phyloP scores from a whole-genome alignment of 176 grass and related monocot species.

The Guadua angustifolia region DNA sequence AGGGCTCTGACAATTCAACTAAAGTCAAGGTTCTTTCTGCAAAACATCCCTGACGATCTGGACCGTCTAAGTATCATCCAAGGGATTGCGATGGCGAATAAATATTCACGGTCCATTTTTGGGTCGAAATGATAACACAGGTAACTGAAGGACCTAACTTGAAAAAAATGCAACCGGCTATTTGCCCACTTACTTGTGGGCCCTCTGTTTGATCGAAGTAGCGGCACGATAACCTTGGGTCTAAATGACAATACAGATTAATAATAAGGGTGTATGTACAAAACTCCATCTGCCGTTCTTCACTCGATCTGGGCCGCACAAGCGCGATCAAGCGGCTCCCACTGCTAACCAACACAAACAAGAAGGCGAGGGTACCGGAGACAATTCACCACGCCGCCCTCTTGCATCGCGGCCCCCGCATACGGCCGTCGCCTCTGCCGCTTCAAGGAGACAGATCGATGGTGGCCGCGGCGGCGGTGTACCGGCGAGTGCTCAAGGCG shows the following conservation, averaged over 20 bases:
- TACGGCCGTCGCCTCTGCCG: background rate
- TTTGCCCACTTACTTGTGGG: background rate
- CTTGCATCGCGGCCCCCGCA: background rate
- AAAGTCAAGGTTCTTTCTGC: background rate
- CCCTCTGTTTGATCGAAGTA: background rate
- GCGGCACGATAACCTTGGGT: background rate
- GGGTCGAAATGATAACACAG: background rate
- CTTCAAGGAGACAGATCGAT: slow-evolving; percentile 18
- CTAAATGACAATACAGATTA: background rate
- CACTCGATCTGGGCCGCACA: slow-evolving; percentile 8
- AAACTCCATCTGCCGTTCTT: background rate
- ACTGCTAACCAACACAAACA: background rate
- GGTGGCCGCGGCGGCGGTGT: slow-evolving; percentile 40
- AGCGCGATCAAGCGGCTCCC: slow-evolving; percentile 14
- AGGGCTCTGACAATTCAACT: background rate
- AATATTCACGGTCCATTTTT: background rate
- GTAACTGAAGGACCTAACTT: background rate
- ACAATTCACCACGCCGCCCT: background rate
- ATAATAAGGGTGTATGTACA: background rate
- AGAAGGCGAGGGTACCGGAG: background rate
- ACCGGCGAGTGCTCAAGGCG: slow-evolving; percentile 63
- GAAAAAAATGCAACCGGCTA: background rate
- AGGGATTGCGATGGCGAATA: background rate
- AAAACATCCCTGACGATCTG: background rate
- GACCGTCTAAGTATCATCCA: background rate